Conservation (phyloP, 1,284 basidiomycete genomes). For the Puccinia triticina region DNA sequence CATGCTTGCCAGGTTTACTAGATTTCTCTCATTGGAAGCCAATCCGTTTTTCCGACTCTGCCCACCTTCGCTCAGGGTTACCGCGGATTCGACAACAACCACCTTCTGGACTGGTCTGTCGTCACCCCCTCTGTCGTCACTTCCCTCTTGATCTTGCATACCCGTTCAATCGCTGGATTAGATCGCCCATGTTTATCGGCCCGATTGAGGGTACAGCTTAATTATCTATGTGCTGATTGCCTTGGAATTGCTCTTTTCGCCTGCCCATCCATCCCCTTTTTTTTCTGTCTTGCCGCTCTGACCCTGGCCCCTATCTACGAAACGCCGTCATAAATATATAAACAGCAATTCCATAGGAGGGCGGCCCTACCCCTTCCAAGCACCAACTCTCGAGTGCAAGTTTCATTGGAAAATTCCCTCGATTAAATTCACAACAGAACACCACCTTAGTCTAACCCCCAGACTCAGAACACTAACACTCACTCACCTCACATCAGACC, state of each 20-base stretch:
- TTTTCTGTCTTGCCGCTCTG: background rate
- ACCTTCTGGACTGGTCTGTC: background rate
- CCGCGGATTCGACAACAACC: background rate
- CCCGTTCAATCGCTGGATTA: too few relatives aligned
- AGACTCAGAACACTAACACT: background rate
- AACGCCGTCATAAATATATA: background rate
- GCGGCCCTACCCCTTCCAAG: background rate
- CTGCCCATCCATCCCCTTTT: background rate
- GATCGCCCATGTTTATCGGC: too few relatives aligned
- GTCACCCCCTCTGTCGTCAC: background rate
- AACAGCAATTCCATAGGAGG: background rate
- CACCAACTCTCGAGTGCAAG: background rate
- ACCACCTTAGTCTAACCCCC: background rate
- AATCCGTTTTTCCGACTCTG: background rate
- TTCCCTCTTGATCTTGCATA: background rate
- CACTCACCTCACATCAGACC: background rate
- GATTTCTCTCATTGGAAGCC: background rate
- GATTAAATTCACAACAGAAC: background rate
- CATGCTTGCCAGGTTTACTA: background rate
- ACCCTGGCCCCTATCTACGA: constrained; percentile 4
- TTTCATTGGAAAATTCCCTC: background rate
- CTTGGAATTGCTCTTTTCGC: constrained; percentile 8
- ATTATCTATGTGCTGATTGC: constrained; percentile 10
- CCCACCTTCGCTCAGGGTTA: background rate
- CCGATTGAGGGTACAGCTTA: background rate